Evolutionary conservation across 2,329 filamentous ascomycete genomes (phyloP).

Genomic region (Penicillium hordei): DNA sequence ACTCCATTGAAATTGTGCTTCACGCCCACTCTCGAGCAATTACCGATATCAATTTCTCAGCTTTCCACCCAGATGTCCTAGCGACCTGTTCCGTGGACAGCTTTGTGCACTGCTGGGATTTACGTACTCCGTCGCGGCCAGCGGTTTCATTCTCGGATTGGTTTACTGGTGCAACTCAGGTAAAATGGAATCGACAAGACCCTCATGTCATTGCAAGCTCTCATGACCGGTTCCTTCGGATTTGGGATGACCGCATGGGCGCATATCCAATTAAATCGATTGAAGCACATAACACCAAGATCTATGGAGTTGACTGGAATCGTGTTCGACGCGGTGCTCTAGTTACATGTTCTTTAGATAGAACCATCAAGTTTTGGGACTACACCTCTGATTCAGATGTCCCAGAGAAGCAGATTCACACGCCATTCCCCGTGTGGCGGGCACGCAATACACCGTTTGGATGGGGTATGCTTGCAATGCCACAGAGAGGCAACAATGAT

Average conservation of each 20-base stretch:
- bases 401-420: constrained; percentile 75
- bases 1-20: constrained; percentile 84
- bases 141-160: constrained; percentile 85
- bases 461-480: constrained; percentile 82
- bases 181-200: constrained; percentile 90
- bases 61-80: constrained; percentile 83
- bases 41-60: constrained; percentile 94
- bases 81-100: constrained; percentile 92
- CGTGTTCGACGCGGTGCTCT: constrained; percentile 69
- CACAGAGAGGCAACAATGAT: constrained; percentile 81
- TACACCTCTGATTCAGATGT: constrained; percentile 63
- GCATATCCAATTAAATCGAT: constrained; percentile 79
- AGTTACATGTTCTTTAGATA: constrained; percentile 86
- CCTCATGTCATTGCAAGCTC: constrained; percentile 85
- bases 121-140: constrained; percentile 70
- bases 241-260: constrained; percentile 85
- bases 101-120: constrained; percentile 89
- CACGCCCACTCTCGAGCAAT: constrained; percentile 85
- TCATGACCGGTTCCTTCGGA: constrained; percentile 81
- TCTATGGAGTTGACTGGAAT: constrained; percentile 95
- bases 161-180: constrained; percentile 90
- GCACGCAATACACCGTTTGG: constrained; percentile 90
- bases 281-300: constrained; percentile 85
- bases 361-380: constrained; percentile 93
- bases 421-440: constrained; percentile 85